A percentile compares a stretch with the other conserved stretches of the same genome.
Evolutionary conservation across 2,329 filamentous ascomycete genomes (phyloP).

Genomic region (Exophiala spinifera): DNA sequence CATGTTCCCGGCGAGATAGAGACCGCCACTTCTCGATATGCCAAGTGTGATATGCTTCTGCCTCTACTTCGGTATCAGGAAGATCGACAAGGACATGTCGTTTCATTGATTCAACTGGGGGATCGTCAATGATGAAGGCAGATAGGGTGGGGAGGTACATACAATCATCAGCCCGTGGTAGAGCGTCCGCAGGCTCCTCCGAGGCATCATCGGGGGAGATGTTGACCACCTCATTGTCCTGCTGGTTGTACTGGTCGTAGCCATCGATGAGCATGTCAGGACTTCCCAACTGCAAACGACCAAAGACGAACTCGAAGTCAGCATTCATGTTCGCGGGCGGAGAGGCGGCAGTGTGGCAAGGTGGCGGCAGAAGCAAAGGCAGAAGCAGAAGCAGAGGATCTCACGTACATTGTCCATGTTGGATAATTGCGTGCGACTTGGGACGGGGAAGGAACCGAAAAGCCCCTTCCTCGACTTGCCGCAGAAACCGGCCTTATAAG

Average conservation of each 20-base stretch:
- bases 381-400: conserved; percentile 14
- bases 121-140: conserved; percentile 8
- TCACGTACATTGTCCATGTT: conserved; percentile 46
- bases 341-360: conserved; percentile 1
- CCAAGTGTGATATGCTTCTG: conserved; percentile 79
- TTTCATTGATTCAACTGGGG: conserved; percentile 76
- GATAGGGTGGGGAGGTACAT: conserved; percentile 31
- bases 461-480: conserved; percentile 21
- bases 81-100: conserved; percentile 71
- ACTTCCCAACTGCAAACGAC: conserved; percentile 48
- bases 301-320: conserved; percentile 31
- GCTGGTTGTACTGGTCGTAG: conserved; percentile 57
- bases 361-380: conserved; percentile 8
- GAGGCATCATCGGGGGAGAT: conserved; percentile 59
- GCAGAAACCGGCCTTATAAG: conserved; percentile 3
- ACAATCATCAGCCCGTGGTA: conserved; percentile 58
- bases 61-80: conserved; percentile 75
- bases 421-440: conserved; percentile 14
- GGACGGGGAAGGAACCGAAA: conserved; percentile 5
- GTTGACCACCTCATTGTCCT: conserved; percentile 61
- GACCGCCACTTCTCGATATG: conserved; percentile 78
- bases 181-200: conserved; percentile 53
- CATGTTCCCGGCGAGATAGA: conserved; percentile 76
- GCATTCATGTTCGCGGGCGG: conserved; percentile 21
- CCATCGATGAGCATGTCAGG: conserved; percentile 63